phyloP scores from a whole-genome alignment of 306 rosid species.

The Cyclanthera cordifolia region DNA sequence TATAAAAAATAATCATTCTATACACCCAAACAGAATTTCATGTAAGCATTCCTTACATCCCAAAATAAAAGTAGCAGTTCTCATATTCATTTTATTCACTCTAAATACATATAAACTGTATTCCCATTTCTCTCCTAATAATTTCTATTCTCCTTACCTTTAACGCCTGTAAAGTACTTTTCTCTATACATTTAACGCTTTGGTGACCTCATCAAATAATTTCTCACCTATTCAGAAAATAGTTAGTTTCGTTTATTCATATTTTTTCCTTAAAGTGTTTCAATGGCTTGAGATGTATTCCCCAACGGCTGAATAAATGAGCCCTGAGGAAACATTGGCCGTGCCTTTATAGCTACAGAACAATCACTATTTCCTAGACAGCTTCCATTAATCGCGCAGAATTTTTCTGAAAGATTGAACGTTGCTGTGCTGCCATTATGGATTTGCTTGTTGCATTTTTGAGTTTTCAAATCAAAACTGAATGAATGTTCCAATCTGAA shows the following conservation, averaged over 20 bases:
- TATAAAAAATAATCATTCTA: too few species aligned
- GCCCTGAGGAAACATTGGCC: slow-evolving; percentile 18
- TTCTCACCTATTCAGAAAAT: neutral
- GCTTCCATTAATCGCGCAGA: slow-evolving; percentile 23
- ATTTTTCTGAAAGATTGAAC: slow-evolving; percentile 33
- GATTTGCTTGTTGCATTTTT: slow-evolving; percentile 25
- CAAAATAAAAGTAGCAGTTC: too few species aligned
- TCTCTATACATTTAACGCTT: too few species aligned
- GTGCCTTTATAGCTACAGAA: neutral
- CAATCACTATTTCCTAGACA: slow-evolving; percentile 22
- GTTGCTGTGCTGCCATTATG: slow-evolving; percentile 25
- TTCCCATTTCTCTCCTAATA: too few species aligned
- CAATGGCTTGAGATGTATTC: slow-evolving; percentile 15
- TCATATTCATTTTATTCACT: too few species aligned
- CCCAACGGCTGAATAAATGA: slow-evolving; percentile 26
- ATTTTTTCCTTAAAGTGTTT: slow-evolving; percentile 5
- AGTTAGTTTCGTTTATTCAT: neutral
- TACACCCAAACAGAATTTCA: too few species aligned
- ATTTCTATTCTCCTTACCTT: too few species aligned
- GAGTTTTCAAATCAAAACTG: slow-evolving; percentile 24
- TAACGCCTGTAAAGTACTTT: too few species aligned
- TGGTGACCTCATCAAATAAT: too few species aligned
- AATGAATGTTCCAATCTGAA: slow-evolving; percentile 24
- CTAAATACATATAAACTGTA: too few species aligned
- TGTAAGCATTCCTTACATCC: too few species aligned